Conservation (phyloP, 106 monocot genomes). For the Xerophyta viscosa region DNA sequence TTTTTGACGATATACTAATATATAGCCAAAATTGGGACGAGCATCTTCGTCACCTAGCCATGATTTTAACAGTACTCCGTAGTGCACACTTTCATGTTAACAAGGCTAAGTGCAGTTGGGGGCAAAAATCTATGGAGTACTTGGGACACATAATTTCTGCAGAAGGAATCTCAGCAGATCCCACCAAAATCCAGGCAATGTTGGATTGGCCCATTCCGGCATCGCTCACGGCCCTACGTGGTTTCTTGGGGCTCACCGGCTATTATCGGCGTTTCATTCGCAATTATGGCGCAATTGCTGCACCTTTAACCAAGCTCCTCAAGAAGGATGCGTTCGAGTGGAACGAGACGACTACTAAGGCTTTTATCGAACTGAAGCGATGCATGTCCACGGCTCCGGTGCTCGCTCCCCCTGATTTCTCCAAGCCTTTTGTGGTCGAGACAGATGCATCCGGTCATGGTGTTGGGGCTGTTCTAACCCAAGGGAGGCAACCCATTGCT, state of each 20-base stretch:
- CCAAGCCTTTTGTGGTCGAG: not conserved
- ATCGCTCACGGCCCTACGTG: not conserved
- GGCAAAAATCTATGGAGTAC: not conserved
- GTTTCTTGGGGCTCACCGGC: constrained; percentile 8
- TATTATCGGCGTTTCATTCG: constrained; percentile 6
- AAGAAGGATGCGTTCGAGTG: constrained; percentile 1
- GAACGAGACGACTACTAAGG: not conserved
- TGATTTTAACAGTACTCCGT: not conserved
- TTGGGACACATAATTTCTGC: constrained; percentile 1
- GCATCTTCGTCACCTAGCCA: not conserved
- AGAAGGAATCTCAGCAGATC: not conserved
- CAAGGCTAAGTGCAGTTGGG: not conserved
- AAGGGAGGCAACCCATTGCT: not conserved
- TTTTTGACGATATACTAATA: not conserved
- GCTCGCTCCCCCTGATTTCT: not conserved
- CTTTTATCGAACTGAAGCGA: not conserved
- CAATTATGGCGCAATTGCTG: not conserved
- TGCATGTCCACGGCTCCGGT: constrained; percentile 1
- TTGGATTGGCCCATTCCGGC: not conserved
- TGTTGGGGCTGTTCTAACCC: constrained; percentile 4
- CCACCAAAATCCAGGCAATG: not conserved
- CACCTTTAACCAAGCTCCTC: not conserved
- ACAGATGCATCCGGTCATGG: not conserved
- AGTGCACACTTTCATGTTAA: not conserved
- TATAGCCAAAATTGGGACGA: not conserved